Evolutionary conservation across 805 yeast genomes (phyloP).

Genomic region (Saturnispora dispora): DNA sequence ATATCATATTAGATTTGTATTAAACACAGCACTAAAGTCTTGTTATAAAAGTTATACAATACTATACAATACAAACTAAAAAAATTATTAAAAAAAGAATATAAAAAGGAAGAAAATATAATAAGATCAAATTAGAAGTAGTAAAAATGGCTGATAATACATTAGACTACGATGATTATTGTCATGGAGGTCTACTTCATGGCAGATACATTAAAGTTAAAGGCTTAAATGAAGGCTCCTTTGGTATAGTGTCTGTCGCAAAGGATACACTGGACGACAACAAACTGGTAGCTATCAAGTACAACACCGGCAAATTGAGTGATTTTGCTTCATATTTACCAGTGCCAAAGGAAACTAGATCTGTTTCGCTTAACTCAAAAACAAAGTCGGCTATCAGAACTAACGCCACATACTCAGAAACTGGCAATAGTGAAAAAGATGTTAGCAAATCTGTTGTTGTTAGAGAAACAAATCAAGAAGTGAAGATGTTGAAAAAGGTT

Average conservation of each 20-base stretch:
- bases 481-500: conserved; percentile 51
- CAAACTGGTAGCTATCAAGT: conserved; percentile 74
- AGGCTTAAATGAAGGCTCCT: conserved; percentile 85
- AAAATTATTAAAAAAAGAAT: not conserved
- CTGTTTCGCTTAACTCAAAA: conserved; percentile 12
- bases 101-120: not conserved
- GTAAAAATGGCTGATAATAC: not conserved
- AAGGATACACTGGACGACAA: conserved; percentile 45
- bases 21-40: not conserved
- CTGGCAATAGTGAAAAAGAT: conserved; percentile 10
- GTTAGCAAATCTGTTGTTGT: conserved; percentile 31
- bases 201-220: conserved; percentile 58
- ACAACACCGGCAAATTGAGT: conserved; percentile 54
- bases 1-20: not conserved
- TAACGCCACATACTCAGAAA: conserved; percentile 10
- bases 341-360: conserved; percentile 9
- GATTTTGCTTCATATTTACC: conserved; percentile 26
- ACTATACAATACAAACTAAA: not conserved
- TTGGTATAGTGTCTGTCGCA: conserved; percentile 85
- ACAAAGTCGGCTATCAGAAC: conserved; percentile 10
- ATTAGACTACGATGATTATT: conserved; percentile 23
- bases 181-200: conserved; percentile 40
- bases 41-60: not conserved
- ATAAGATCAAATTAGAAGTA: not conserved
- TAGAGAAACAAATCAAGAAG: conserved; percentile 59